A percentile compares a stretch with the other conserved stretches of the same genome.
Conservation (phyloP, 2,329 filamentous ascomycete genomes). For the Colletotrichum sp. region DNA sequence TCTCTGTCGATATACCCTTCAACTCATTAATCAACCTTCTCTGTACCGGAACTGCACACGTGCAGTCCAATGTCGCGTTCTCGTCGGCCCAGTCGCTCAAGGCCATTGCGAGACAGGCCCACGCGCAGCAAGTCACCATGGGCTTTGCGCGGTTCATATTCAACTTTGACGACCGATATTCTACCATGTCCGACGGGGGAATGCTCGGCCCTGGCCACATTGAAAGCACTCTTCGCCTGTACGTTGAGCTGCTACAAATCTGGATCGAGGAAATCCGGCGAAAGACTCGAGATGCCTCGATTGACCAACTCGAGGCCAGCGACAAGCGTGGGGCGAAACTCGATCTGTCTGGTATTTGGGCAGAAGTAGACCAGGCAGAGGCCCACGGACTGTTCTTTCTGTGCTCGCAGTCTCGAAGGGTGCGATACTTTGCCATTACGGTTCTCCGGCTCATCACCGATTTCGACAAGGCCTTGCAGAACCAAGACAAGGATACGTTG, state of each 20-base stretch:
- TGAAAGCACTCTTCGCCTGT: constrained; percentile 89
- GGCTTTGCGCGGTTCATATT: constrained; percentile 98
- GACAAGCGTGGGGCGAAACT: constrained; percentile 79
- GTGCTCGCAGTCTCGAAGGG: constrained; percentile 91
- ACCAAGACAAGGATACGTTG: constrained; percentile 64
- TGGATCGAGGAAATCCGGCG: constrained; percentile 97
- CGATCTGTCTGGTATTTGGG: constrained; percentile 86
- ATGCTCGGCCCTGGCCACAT: constrained; percentile 95
- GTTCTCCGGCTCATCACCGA: constrained; percentile 91
- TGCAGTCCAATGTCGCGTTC: constrained; percentile 88
- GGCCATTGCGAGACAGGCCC: constrained; percentile 90
- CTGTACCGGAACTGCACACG: constrained; percentile 95
- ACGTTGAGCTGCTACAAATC: constrained; percentile 91
- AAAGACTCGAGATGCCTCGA: constrained; percentile 76
- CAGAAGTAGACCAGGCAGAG: constrained; percentile 95
- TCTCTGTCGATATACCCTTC: constrained; percentile 89
- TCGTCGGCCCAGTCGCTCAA: constrained; percentile 94
- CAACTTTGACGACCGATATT: constrained; percentile 96
- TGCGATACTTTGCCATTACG: constrained; percentile 89
- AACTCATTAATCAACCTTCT: constrained; percentile 93
- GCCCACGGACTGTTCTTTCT: constrained; percentile 97
- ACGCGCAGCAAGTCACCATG: constrained; percentile 94
- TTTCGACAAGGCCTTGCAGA: constrained; percentile 85
- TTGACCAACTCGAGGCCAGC: constrained; percentile 69
- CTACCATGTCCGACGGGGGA: constrained; percentile 96